Base-by-base conservation (phyloP, 495 filamentous ascomycete genomes). In the Parachaetomium inaequale region DNA sequence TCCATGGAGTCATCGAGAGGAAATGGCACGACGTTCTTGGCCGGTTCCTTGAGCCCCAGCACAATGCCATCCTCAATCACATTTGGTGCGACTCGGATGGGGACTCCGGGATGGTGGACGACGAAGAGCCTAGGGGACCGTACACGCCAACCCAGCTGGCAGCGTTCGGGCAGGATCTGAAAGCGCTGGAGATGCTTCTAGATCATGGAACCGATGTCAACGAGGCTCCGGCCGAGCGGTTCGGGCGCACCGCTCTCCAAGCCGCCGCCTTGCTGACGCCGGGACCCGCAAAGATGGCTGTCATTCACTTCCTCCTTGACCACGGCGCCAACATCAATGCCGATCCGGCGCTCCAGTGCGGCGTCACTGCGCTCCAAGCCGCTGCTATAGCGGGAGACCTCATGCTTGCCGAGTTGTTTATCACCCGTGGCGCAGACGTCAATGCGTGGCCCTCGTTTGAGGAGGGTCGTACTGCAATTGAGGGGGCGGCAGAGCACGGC, bases 401-500 rank as follows among this genome's bases (percentile, higher is more conserved):
- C 32, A 38, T 10, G n/a, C 29, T 54, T 23, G 51, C 51, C 2
- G 2, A 54, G 5, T 3, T 21, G n/a, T 11, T 54, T 6, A 23
- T 54, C 1, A 1, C 0, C 6, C 17, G 10, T 4, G 32, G 32
- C 2, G 51, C 51, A 15, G 32, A 54, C 11, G 51, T 38, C 8
- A 54, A 54, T 19, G 51, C 32, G 4, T 23, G n/a, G 51, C 51
- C 51, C 2, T 21, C 51, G 1, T 23, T 23, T 3, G 3, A 11
- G 0, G n/a, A 54, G 0, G 51, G 51, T 5, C 51, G 51, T 2
- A 38, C 31, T 3, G 51, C 51, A 0, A 21, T 54, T 14, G 51
- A 54, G 14, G 51, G 17, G 17, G 51, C 51, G 3, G 51, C 51
- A 25, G 51, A 54, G 32, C 51, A 54, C 25, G 51, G 51, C 3